Base-by-base conservation (phyloP, 768 basidiomycete species). In the Baorangia bicolor region DNA sequence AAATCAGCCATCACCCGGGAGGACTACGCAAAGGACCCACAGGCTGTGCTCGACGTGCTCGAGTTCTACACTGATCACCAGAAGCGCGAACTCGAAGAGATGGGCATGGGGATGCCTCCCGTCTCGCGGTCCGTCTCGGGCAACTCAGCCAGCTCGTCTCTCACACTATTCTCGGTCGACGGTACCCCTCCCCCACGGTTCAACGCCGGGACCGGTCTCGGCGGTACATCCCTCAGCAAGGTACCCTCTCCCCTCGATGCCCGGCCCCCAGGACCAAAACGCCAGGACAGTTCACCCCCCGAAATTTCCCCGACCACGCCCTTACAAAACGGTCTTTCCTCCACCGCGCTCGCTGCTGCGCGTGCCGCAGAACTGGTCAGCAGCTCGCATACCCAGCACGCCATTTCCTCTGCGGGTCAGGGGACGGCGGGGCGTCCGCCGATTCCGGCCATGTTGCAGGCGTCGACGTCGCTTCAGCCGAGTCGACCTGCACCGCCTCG, bases 61-160 rank as follows among this genome's bases (percentile, higher is more conserved):
- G 95, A 98, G 68, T 99, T 98, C 76, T 99, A 98, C 73, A 98
- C 95, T 13, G 94, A 96, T 71, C 92, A 93, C 64, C 93, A 96
- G 77, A 96, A 94, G 69, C 90, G 93, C n/a, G 93, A 96, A 70
- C 73, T 87, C 65, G 92, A 94, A 64, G 84, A 86, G 40, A 74
- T 81, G 67, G 69, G 75, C 4, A 75, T 74, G 63, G 64, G 56
- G n/a, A 65, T 68, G 62, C 52, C 64, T 33, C 52, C 69, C 28
- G 25, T 71, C 21, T 34, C 69, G 21, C 67, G 71, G 2, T 57
- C 60, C 42, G 18, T 59, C 33, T 62, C 64, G 3, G 57, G 55
- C 5, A 51, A 64, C 30, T 70, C 65, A 18, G 25, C 45, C 5
- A 41, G 49, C 33, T 55, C 68, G 1, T 65, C 71, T 0, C 79